Percentiles rank a stretch among this genome's conserved stretches.
These are phyloP conservation scores for Zostera marina DNA, from an alignment of 116 monocot species.

Conservation along the genomic window DNA sequence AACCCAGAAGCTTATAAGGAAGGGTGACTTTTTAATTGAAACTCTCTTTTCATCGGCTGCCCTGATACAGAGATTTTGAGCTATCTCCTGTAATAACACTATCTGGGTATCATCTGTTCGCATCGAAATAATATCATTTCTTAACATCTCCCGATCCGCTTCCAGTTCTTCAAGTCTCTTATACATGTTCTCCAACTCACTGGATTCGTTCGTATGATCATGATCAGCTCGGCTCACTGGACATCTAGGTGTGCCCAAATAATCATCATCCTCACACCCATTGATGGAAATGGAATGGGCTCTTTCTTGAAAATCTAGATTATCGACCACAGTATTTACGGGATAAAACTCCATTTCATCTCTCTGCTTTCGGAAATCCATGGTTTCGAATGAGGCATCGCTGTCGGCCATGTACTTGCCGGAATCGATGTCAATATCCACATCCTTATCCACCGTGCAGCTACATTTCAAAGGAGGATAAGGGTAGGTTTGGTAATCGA, in stretches of 20 bases:
- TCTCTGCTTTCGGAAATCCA: background rate
- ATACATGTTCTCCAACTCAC: constrained; percentile 58
- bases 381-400: constrained; percentile 1
- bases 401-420: background rate
- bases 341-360: constrained; percentile 24
- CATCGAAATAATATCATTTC: constrained; percentile 60
- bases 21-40: too few relatives aligned
- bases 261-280: too few relatives aligned
- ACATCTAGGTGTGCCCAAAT: constrained; percentile 17
- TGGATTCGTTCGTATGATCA: constrained; percentile 8
- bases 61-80: constrained; percentile 58
- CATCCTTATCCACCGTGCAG: background rate
- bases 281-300: background rate
- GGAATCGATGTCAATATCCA: background rate
- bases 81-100: constrained; percentile 66
- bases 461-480: constrained; percentile 27
- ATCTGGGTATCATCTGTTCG: constrained; percentile 61
- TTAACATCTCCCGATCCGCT: constrained; percentile 81
- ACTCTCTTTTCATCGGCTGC: background rate
- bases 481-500: background rate
- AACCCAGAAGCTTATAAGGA: too few relatives aligned
- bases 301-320: too few relatives aligned
- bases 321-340: constrained; percentile 9
- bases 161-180: constrained; percentile 69
- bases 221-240: background rate